Evolutionary conservation across 345 rosid genomes (phyloP).

Genomic region (Linum usitatissimum): DNA sequence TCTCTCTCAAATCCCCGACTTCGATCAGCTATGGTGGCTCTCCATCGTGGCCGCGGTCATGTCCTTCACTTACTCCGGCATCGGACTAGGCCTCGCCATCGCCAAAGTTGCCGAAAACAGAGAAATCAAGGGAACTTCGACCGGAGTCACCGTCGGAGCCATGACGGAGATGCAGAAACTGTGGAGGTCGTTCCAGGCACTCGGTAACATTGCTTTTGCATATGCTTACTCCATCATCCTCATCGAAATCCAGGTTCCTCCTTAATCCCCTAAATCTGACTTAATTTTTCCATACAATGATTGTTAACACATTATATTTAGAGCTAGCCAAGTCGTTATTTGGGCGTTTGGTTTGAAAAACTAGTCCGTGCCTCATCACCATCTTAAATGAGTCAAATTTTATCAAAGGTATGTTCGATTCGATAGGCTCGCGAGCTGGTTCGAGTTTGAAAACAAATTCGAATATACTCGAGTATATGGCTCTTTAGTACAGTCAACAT

Average conservation of each 20-base stretch:
- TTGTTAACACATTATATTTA: no score
- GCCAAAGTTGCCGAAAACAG: neutral
- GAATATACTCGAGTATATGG: no score
- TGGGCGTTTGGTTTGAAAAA: no score
- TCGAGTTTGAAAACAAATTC: no score
- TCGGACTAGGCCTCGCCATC: neutral
- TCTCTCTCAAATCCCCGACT: conserved; percentile 6
- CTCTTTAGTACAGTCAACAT: no score
- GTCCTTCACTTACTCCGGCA: neutral
- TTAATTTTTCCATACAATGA: no score
- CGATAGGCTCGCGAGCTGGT: no score
- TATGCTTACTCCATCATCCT: conserved; percentile 3
- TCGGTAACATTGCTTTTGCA: conserved; percentile 7
- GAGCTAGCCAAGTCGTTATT: no score
- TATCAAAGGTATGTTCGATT: no score
- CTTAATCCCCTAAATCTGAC: no score
- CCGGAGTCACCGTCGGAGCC: neutral
- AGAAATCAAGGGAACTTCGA: neutral
- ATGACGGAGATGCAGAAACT: neutral
- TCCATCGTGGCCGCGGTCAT: conserved; percentile 4
- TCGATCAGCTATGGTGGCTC: conserved; percentile 8
- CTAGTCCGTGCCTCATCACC: no score
- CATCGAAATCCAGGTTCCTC: conserved; percentile 3
- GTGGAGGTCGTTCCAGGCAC: conserved; percentile 4
- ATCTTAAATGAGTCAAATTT: no score